Evolutionary conservation across 2,329 filamentous ascomycete species (phyloP).

Genomic region (Colletotrichum camelliae): DNA sequence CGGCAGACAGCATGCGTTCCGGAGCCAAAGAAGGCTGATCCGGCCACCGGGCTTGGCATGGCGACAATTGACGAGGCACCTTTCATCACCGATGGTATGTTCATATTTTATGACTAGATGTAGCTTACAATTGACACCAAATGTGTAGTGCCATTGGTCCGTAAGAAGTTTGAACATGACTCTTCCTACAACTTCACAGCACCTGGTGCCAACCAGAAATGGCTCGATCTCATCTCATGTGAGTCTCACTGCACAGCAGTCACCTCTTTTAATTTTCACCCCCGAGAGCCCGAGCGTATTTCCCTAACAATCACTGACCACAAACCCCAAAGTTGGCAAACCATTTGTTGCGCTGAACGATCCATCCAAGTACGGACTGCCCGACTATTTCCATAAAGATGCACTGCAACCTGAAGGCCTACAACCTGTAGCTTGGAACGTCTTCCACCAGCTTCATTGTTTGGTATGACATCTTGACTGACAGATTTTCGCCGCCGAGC

Average conservation of each 20-base stretch:
- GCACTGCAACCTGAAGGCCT: not conserved
- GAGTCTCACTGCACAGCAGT: not conserved
- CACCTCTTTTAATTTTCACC: not conserved
- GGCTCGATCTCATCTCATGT: not conserved
- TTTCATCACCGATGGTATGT: not conserved
- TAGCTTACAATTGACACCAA: not conserved
- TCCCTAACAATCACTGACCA: not conserved
- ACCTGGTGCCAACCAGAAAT: not conserved
- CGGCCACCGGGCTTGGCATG: not conserved
- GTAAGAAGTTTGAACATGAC: not conserved
- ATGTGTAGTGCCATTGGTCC: not conserved
- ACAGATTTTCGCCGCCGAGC: accelerated
- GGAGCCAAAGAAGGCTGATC: not conserved
- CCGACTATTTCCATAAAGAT: not conserved
- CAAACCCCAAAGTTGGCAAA: not conserved
- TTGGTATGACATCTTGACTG: not conserved
- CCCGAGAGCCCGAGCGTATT: not conserved
- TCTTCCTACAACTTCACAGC: not conserved
- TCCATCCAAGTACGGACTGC: not conserved
- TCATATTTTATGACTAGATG: accelerated
- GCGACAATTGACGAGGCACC: not conserved
- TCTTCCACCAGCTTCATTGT: not conserved
- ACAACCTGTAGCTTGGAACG: not conserved
- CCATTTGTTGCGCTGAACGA: not conserved
- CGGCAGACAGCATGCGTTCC: not conserved